A percentile compares a stretch with the other conserved stretches of the same genome.
phyloP scores from a whole-genome alignment of 2,329 filamentous ascomycete genomes.

The Fusarium sp. region DNA sequence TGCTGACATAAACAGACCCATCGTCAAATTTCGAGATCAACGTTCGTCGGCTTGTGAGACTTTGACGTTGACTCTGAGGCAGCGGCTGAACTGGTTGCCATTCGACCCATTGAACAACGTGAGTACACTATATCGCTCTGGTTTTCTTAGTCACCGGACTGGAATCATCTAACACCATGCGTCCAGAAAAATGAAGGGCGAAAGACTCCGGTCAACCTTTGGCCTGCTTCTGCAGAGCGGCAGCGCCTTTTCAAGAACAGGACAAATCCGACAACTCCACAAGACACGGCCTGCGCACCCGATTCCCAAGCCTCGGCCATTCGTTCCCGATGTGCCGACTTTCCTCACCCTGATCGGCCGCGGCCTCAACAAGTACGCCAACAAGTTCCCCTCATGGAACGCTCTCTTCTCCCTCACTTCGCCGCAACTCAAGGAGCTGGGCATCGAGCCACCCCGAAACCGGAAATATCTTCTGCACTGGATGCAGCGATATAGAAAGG shows the following conservation, averaged over 20 bases:
- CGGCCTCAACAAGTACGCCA: slow-evolving; percentile 81
- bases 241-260: slow-evolving; percentile 49
- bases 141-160: rapidly evolving
- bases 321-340: slow-evolving; percentile 85
- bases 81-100: slow-evolving; percentile 38
- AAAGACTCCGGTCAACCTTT: slow-evolving; percentile 51
- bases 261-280: slow-evolving; percentile 60
- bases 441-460: slow-evolving; percentile 85
- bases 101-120: slow-evolving; percentile 42
- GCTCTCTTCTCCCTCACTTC: slow-evolving; percentile 87
- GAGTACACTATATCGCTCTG: neutral
- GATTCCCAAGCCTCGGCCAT: slow-evolving; percentile 80
- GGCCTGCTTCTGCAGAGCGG: slow-evolving; percentile 50
- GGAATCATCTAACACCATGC: slow-evolving; percentile 15
- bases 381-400: slow-evolving; percentile 92
- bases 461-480: slow-evolving; percentile 88
- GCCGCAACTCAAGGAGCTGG: slow-evolving; percentile 81
- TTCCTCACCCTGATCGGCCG: slow-evolving; percentile 95
- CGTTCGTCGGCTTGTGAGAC: slow-evolving; percentile 34
- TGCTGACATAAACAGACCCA: slow-evolving; percentile 51
- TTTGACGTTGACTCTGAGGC: slow-evolving; percentile 36
- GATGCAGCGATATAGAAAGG: slow-evolving; percentile 85
- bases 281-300: slow-evolving; percentile 55
- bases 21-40: slow-evolving; percentile 50
- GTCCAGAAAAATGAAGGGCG: slow-evolving; percentile 51